phyloP scores from a whole-genome alignment of 306 rosid genomes.

The Gastrolobium bilobum region DNA sequence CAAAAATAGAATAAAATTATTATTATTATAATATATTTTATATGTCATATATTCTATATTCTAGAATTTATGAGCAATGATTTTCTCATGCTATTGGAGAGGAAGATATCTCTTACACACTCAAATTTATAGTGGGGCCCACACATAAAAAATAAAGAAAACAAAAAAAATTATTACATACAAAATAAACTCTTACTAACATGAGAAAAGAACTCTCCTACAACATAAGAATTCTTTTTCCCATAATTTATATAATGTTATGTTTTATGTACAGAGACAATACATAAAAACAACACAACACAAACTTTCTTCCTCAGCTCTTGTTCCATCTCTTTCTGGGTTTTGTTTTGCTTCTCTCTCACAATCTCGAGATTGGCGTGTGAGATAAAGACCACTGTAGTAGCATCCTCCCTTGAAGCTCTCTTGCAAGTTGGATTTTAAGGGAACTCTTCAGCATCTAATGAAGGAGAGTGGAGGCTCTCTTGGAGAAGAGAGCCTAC shows the following conservation, averaged over 20 bases:
- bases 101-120: no score
- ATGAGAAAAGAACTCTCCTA: no score
- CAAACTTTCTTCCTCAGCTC: constrained; percentile 37
- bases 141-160: no score
- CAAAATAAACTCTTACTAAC: no score
- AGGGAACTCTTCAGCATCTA: constrained; percentile 44
- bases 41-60: no score
- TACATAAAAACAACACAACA: constrained; percentile 53
- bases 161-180: no score
- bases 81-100: no score
- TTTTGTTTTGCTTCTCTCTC: constrained; percentile 25
- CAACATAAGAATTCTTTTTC: no score
- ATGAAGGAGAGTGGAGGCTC: constrained; percentile 98
- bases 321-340: constrained; percentile 52
- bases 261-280: constrained; percentile 18
- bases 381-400: constrained; percentile 51
- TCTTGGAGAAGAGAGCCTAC: constrained; percentile 95
- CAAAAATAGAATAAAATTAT: no score
- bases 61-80: no score
- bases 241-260: not conserved
- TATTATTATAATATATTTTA: no score
- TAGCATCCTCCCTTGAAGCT: constrained; percentile 5
- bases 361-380: constrained; percentile 72
- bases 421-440: constrained; percentile 23
- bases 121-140: no score